A percentile compares a stretch with the other conserved stretches of the same genome.
Evolutionary conservation across 2,329 filamentous ascomycete species (phyloP).

Genomic region (Ampelomyces quisqualis): DNA sequence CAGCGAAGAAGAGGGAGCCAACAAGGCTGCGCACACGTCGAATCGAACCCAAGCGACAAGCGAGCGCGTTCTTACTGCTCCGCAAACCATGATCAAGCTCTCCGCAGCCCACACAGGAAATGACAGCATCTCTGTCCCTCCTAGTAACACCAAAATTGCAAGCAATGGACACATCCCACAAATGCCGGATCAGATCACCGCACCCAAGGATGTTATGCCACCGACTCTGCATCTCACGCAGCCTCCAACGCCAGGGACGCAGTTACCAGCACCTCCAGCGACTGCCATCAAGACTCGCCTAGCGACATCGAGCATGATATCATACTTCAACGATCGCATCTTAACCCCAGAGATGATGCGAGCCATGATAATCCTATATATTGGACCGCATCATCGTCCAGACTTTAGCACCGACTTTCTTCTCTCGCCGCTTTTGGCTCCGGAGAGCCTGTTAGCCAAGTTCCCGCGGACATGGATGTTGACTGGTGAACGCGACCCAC

Average conservation of each 20-base stretch:
- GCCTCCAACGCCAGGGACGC: conserved; percentile 29
- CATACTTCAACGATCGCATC: conserved; percentile 94
- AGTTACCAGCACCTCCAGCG: conserved; percentile 34
- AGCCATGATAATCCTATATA: conserved; percentile 97
- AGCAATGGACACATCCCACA: conserved; percentile 24
- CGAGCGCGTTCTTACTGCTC: conserved; percentile 32
- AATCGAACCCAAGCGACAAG: conserved; percentile 19
- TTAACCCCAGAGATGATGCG: conserved; percentile 98
- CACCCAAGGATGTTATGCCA: conserved; percentile 10
- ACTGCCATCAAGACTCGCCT: conserved; percentile 75
- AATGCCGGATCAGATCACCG: conserved; percentile 24
- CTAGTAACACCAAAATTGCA: conserved; percentile 19
- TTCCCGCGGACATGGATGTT: conserved; percentile 95
- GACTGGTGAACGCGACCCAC: conserved; percentile 89
- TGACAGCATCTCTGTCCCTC: conserved; percentile 25
- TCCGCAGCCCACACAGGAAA: conserved; percentile 43
- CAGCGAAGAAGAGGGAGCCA: conserved; percentile 42
- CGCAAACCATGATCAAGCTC: conserved; percentile 41
- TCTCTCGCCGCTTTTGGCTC: conserved; percentile 84
- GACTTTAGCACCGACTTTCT: conserved; percentile 92
- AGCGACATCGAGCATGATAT: conserved; percentile 95
- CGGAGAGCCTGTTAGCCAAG: conserved; percentile 75
- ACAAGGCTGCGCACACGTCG: conserved; percentile 8
- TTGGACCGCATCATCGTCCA: conserved; percentile 88
- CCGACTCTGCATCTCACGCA: conserved; percentile 24